Percentiles rank a stretch among this genome's conserved stretches.
These are phyloP conservation scores for Mortierella claussenii DNA, from an alignment of 192 early-diverging fungal genomes.

Conservation along the genomic window DNA sequence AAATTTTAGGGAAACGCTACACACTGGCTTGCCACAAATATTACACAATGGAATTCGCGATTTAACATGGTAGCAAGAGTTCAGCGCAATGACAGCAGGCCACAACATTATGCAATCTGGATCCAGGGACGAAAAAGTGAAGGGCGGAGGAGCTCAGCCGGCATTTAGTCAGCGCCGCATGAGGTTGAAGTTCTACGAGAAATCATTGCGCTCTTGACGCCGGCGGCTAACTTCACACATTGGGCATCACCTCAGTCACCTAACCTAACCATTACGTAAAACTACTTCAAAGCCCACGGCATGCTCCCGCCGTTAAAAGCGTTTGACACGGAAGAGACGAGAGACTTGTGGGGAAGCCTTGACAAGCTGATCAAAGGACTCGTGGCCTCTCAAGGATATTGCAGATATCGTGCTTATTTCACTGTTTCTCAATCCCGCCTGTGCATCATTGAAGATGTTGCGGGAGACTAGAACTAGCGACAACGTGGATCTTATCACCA, in stretches of 20 bases:
- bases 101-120: slow-evolving; percentile 1
- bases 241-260: slow-evolving; percentile 1
- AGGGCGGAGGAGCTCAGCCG: not conserved
- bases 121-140: slow-evolving; percentile 7
- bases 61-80: slow-evolving; percentile 19
- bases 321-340: not conserved
- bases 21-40: slow-evolving; percentile 10
- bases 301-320: not conserved
- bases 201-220: slow-evolving; percentile 11
- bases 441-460: not conserved
- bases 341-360: not conserved
- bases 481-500: not conserved
- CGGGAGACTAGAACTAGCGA: not conserved
- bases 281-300: slow-evolving; percentile 7
- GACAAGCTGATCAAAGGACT: slow-evolving; percentile 6
- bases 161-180: not conserved
- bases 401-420: slow-evolving; percentile 18
- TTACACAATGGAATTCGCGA: slow-evolving; percentile 17
- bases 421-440: slow-evolving; percentile 21
- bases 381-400: slow-evolving; percentile 17
- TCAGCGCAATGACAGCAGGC: not conserved
- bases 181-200: slow-evolving; percentile 15
- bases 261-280: slow-evolving; percentile 15
- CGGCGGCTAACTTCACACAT: slow-evolving; percentile 16
- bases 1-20: not conserved